Conservation (phyloP, 768 basidiomycete species). For the Naganishia vaughanmartiniae region DNA sequence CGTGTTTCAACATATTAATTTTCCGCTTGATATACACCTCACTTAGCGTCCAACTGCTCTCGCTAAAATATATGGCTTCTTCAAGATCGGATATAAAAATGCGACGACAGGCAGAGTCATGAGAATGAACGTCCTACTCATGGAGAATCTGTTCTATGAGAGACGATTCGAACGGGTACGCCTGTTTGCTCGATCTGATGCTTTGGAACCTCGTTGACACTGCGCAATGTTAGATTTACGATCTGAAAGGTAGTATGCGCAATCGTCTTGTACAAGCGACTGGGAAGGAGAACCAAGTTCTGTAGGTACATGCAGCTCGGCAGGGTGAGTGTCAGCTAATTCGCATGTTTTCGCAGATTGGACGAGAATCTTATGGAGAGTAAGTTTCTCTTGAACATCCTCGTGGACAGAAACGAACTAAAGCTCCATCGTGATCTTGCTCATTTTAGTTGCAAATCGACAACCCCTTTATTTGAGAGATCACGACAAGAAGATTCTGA, state of each 20-base stretch:
- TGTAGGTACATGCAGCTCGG: slow-evolving; percentile 50
- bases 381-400: slow-evolving; percentile 53
- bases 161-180: slow-evolving; percentile 78
- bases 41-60: slow-evolving; percentile 82
- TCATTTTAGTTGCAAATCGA: slow-evolving; percentile 67
- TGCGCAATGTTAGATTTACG: slow-evolving; percentile 70
- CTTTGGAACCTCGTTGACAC: not conserved
- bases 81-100: slow-evolving; percentile 85
- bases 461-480: slow-evolving; percentile 93
- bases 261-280: slow-evolving; percentile 91
- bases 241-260: slow-evolving; percentile 91
- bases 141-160: slow-evolving; percentile 91
- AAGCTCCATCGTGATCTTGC: slow-evolving; percentile 30
- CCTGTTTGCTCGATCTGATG: not conserved
- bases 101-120: slow-evolving; percentile 75
- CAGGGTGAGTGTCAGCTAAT: slow-evolving; percentile 9
- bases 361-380: slow-evolving; percentile 95
- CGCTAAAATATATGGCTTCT: slow-evolving; percentile 96
- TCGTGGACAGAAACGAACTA: not conserved
- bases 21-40: not conserved
- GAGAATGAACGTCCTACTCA: slow-evolving; percentile 92
- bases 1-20: not conserved
- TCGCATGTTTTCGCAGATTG: slow-evolving; percentile 51
- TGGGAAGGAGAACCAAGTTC: slow-evolving; percentile 84
- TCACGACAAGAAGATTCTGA: slow-evolving; percentile 86